These are phyloP conservation scores for Penicillium macrosclerotiorum DNA, from an alignment of 495 filamentous ascomycete species.

Conservation along the genomic window DNA sequence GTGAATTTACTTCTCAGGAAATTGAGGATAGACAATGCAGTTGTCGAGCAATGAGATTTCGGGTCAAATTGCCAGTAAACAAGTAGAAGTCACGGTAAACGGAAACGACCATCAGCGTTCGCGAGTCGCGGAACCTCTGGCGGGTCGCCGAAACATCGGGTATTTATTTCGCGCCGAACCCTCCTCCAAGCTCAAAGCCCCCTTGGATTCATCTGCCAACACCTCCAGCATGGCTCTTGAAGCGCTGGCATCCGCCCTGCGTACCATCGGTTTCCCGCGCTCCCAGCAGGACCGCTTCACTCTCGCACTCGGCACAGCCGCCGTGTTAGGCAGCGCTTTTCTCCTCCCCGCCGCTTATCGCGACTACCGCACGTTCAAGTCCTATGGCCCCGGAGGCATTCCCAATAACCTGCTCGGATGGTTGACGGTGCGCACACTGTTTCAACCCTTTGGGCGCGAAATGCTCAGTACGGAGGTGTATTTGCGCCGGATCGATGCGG, in stretches of 20 bases:
- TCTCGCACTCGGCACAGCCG: conserved; percentile 20
- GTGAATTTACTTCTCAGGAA: too few relatives aligned
- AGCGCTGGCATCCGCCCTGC: conserved; percentile 4
- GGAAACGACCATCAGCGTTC: too few relatives aligned
- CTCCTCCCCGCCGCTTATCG: conserved; percentile 28
- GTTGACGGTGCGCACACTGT: conserved; percentile 25
- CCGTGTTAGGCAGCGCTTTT: conserved; percentile 19
- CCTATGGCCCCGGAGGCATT: conserved; percentile 33
- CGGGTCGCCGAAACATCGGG: too few relatives aligned
- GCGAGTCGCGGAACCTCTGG: too few relatives aligned
- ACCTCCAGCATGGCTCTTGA: conserved; percentile 14
- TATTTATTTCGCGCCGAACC: too few relatives aligned
- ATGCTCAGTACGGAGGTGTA: conserved; percentile 34
- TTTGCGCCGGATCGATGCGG: conserved; percentile 21
- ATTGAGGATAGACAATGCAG: too few relatives aligned
- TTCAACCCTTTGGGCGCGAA: conserved; percentile 30
- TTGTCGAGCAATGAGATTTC: too few relatives aligned
- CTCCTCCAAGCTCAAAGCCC: not conserved
- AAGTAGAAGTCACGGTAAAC: too few relatives aligned
- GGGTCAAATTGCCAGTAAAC: too few relatives aligned
- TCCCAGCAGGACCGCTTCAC: conserved; percentile 13
- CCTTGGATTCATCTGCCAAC: not conserved
- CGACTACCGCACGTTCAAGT: conserved; percentile 32
- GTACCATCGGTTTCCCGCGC: conserved; percentile 7
- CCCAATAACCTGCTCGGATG: conserved; percentile 38